Percentiles rank a stretch among this genome's conserved stretches.
These are phyloP conservation scores for Amphicarpaea edgeworthii DNA, from an alignment of 306 rosid genomes.

Conservation along the genomic window DNA sequence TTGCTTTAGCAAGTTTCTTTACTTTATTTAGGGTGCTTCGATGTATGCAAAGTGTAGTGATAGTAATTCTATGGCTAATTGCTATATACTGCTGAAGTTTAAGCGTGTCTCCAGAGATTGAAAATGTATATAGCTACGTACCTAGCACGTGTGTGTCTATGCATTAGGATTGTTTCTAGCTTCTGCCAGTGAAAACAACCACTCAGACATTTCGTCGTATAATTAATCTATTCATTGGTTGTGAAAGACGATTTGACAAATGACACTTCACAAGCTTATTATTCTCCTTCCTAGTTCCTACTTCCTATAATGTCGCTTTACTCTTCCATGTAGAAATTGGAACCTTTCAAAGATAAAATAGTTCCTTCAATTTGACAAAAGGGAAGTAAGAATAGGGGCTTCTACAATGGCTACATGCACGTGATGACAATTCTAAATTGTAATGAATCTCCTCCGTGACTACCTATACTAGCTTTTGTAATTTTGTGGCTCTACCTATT, in stretches of 20 bases:
- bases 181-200: slow-evolving; percentile 51
- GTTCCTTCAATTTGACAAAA: slow-evolving; percentile 35
- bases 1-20: slow-evolving; percentile 16
- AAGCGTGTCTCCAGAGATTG: slow-evolving; percentile 28
- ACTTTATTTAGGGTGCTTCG: slow-evolving; percentile 40
- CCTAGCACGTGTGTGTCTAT: slow-evolving; percentile 52
- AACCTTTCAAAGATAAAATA: background rate
- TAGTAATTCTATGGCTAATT: slow-evolving; percentile 3
- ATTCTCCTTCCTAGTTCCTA: slow-evolving; percentile 30
- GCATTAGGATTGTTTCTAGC: slow-evolving; percentile 35
- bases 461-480: slow-evolving; percentile 26
- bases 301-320: slow-evolving; percentile 13
- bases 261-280: slow-evolving; percentile 48
- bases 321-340: slow-evolving; percentile 11
- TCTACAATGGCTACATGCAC: slow-evolving; percentile 39
- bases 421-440: slow-evolving; percentile 38
- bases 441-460: slow-evolving; percentile 38
- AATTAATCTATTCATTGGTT: slow-evolving; percentile 43
- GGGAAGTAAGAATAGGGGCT: background rate
- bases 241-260: slow-evolving; percentile 47
- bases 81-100: slow-evolving; percentile 29
- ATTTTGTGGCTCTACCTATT: slow-evolving; percentile 36
- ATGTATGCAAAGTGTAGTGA: slow-evolving; percentile 38
- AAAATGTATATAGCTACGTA: slow-evolving; percentile 36
- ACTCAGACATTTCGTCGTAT: slow-evolving; percentile 47